These are phyloP conservation scores for Gnomoniopsis smithogilvyi DNA, from an alignment of 2,329 filamentous ascomycete species.

Conservation along the genomic window DNA sequence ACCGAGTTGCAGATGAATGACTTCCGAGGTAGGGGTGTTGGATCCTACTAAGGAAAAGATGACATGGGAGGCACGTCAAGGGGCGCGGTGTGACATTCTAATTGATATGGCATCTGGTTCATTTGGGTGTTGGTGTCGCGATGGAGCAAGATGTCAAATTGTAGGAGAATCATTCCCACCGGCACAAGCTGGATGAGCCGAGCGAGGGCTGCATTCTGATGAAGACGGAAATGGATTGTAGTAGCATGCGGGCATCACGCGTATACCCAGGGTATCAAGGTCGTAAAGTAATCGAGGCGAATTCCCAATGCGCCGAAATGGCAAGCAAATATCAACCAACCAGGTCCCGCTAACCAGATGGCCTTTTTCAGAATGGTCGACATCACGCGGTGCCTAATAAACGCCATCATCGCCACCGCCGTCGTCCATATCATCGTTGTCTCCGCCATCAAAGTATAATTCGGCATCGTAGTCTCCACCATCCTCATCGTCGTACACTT, in stretches of 20 bases:
- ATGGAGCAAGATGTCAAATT: too few species aligned
- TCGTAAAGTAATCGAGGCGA: neutral
- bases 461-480: constrained; percentile 61
- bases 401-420: constrained; percentile 30
- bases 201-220: neutral
- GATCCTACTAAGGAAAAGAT: constrained; percentile 18
- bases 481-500: constrained; percentile 54
- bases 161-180: neutral
- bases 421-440: constrained; percentile 50
- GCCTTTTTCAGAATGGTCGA: neutral
- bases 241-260: constrained; percentile 11
- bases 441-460: constrained; percentile 57
- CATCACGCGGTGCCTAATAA: constrained; percentile 2
- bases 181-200: neutral
- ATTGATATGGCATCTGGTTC: too few species aligned
- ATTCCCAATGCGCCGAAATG: neutral
- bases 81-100: neutral
- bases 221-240: neutral
- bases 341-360: neutral
- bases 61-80: neutral
- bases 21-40: constrained; percentile 31
- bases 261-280: constrained; percentile 15
- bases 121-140: too few species aligned
- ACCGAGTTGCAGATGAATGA: constrained; percentile 54
- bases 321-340: neutral